phyloP scores from a whole-genome alignment of 805 yeast genomes.

The Vanderwaltozyma tropicalis region DNA sequence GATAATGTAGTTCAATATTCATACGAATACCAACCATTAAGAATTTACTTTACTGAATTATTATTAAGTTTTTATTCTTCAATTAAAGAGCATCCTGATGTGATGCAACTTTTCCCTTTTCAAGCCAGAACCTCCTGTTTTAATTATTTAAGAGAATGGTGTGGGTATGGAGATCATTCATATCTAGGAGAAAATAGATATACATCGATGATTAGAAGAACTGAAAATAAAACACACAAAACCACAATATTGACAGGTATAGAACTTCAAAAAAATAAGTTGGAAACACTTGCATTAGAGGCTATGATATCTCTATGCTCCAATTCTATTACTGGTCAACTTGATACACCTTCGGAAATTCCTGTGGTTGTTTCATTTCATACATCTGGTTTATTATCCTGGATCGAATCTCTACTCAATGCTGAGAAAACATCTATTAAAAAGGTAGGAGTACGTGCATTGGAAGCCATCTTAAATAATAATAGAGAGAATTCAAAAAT shows the following conservation, averaged over 20 bases:
- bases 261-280: slow-evolving; percentile 64
- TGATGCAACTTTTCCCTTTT: slow-evolving; percentile 63
- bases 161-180: slow-evolving; percentile 71
- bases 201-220: slow-evolving; percentile 39
- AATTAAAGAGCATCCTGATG: slow-evolving; percentile 32
- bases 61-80: slow-evolving; percentile 65
- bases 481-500: slow-evolving; percentile 47
- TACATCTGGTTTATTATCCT: slow-evolving; percentile 51
- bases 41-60: slow-evolving; percentile 77
- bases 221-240: slow-evolving; percentile 30
- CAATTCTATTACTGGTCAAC: slow-evolving; percentile 53
- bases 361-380: slow-evolving; percentile 58
- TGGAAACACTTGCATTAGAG: slow-evolving; percentile 63
- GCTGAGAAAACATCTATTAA: slow-evolving; percentile 48
- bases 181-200: slow-evolving; percentile 58
- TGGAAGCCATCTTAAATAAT: slow-evolving; percentile 51
- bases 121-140: slow-evolving; percentile 78
- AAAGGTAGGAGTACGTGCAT: slow-evolving; percentile 58
- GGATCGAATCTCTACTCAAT: slow-evolving; percentile 70
- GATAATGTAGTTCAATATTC: slow-evolving; percentile 48
- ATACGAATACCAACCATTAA: slow-evolving; percentile 61
- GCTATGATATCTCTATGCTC: slow-evolving; percentile 77
- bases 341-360: slow-evolving; percentile 11
- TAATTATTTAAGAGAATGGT: slow-evolving; percentile 83
- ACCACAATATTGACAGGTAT: slow-evolving; percentile 57